These are phyloP conservation scores for Penicillium sp. DNA, from an alignment of 2,329 filamentous ascomycete genomes.

Conservation along the genomic window DNA sequence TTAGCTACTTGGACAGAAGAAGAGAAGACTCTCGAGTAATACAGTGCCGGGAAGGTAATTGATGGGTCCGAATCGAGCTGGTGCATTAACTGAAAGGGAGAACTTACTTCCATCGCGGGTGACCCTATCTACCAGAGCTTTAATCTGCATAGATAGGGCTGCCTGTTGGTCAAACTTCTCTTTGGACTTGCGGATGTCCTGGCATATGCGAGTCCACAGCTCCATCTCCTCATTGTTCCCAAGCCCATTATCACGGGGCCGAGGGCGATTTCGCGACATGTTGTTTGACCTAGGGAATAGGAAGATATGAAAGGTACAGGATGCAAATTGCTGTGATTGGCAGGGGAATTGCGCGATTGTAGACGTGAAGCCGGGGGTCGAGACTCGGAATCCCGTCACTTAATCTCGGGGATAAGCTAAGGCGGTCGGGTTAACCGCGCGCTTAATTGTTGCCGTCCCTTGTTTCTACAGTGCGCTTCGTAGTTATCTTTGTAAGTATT, in stretches of 20 bases:
- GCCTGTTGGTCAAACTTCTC: constrained; percentile 43
- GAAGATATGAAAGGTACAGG: background rate
- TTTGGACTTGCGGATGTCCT: constrained; percentile 41
- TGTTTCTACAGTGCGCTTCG: background rate
- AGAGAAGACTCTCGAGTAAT: background rate
- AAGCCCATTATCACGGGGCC: constrained; percentile 41
- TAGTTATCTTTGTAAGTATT: background rate
- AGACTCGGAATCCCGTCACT: constrained; percentile 3
- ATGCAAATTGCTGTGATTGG: background rate
- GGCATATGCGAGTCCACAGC: constrained; percentile 43
- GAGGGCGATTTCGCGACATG: constrained; percentile 43
- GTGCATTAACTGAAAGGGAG: background rate
- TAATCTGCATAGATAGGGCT: constrained; percentile 38
- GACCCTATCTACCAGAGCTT: constrained; percentile 42
- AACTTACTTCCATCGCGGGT: constrained; percentile 41
- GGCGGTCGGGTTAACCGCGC: constrained; percentile 15
- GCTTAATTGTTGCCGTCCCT: constrained; percentile 4
- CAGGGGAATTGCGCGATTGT: background rate
- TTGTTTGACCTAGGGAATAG: background rate
- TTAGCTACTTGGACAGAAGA: constrained; percentile 12
- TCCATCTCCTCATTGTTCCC: constrained; percentile 43
- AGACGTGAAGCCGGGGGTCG: constrained; percentile 1
- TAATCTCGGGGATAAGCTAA: constrained; percentile 7
- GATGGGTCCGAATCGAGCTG: background rate
- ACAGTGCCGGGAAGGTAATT: background rate